Base-by-base conservation (phyloP, 2,329 filamentous ascomycete species). In the Colletotrichum chrysophilum region DNA sequence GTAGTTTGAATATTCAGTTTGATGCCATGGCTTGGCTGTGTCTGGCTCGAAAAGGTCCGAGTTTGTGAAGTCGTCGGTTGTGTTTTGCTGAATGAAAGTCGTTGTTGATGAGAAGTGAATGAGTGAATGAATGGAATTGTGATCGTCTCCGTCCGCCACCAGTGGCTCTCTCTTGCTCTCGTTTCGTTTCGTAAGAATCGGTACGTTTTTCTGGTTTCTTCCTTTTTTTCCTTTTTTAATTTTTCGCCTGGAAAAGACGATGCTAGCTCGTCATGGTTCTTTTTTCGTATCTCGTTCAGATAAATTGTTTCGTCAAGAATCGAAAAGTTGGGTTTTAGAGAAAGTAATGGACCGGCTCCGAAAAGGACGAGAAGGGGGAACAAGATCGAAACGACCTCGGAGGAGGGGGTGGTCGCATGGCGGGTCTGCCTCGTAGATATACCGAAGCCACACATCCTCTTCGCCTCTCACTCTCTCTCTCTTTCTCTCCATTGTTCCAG, bases 341-440 rank as follows among this genome's bases (percentile, higher is more conserved):
- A 65, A 56, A 8, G n/a, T 12, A 7, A 13, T n/a, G 48, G 5
- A 13, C 21, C 26, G 16, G 24, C 30, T 61, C 10, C 14, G 32
- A 32, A 68, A 48, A 73, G 24, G 48, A 52, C 18, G 64, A 67
- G 32, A 75, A 75, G 43, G 13, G 21, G 16, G 34, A 32, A 7
- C 13, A 62, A 9, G 58, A 72, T 67, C 13, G 24, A 48, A 30
- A 58, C 7, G 7, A n/a, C 24, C 28, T 8, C 24, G 2, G 3
- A 28, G 43, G 60, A 61, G 16, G 38, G 24, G 26, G 66, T 28
- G 43, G 32, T 28, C 14, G 32, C 26, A 67, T 58, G 70, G 70
- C 73, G 65, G 73, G 70, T 68, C 64, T 28, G 18, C 21, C 18
- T 68, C 34, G 64, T 36, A 48, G 43, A 73, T 73, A 73, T 68